Conservation (phyloP, 1,284 basidiomycete species). For the Coniferiporia sulphurascens region DNA sequence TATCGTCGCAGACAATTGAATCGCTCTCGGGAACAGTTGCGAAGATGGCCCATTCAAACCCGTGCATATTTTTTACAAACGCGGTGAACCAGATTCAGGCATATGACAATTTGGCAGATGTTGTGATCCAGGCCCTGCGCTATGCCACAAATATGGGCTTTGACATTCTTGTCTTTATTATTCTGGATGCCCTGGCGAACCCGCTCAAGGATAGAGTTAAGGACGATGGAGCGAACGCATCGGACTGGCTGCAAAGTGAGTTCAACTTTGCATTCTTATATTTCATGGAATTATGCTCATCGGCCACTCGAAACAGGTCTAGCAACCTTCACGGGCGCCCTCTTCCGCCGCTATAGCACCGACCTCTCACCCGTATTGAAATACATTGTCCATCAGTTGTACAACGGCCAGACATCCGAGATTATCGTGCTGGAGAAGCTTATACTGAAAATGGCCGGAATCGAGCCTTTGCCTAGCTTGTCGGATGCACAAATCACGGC, state of each 20-base stretch:
- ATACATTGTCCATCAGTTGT: constrained; percentile 89
- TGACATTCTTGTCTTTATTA: constrained; percentile 86
- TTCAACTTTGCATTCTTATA: constrained; percentile 19
- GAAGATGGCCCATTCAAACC: constrained; percentile 92
- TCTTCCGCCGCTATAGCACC: constrained; percentile 84
- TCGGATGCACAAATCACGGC: constrained; percentile 85
- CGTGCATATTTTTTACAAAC: constrained; percentile 86
- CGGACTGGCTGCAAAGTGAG: constrained; percentile 92
- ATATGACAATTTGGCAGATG: constrained; percentile 91
- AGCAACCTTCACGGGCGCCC: constrained; percentile 88
- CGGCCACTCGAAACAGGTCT: constrained; percentile 50
- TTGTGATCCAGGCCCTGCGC: constrained; percentile 87
- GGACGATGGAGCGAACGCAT: constrained; percentile 87
- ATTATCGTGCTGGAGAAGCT: constrained; percentile 89
- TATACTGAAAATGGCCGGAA: constrained; percentile 93
- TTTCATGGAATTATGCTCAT: background rate
- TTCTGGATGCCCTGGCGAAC: constrained; percentile 87
- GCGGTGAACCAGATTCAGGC: constrained; percentile 94
- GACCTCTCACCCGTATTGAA: constrained; percentile 83
- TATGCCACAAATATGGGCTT: constrained; percentile 91
- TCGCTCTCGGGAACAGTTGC: constrained; percentile 85
- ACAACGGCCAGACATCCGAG: constrained; percentile 81
- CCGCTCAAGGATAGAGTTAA: constrained; percentile 84
- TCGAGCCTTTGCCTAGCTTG: constrained; percentile 85
- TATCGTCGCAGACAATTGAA: constrained; percentile 81